phyloP scores from a whole-genome alignment of 2,329 filamentous ascomycete species.

The Daldinia sp. region DNA sequence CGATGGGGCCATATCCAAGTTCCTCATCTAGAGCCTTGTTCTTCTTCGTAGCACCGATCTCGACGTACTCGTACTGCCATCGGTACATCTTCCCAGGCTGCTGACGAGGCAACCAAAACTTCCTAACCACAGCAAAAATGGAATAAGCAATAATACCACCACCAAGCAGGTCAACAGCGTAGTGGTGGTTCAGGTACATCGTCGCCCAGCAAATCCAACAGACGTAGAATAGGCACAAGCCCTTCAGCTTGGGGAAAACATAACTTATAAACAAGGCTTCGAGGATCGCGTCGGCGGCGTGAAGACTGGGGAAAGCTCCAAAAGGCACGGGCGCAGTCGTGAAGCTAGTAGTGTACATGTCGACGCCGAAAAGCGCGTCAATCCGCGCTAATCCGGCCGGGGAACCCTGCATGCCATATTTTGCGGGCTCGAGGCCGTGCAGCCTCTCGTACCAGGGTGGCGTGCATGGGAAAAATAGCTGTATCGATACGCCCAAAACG shows the following conservation, averaged over 20 bases:
- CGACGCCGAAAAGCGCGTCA: constrained; percentile 88
- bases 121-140: constrained; percentile 84
- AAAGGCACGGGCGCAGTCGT: constrained; percentile 92
- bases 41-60: constrained; percentile 77
- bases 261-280: constrained; percentile 94
- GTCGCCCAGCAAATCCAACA: constrained; percentile 98
- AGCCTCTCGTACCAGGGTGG: constrained; percentile 97
- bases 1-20: constrained; percentile 31
- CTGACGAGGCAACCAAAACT: constrained; percentile 82
- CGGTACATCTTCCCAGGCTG: constrained; percentile 88
- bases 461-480: constrained; percentile 91
- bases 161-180: constrained; percentile 90
- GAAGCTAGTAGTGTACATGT: constrained; percentile 94
- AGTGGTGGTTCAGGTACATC: constrained; percentile 98
- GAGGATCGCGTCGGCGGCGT: constrained; percentile 88
- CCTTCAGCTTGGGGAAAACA: constrained; percentile 85
- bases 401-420: constrained; percentile 90
- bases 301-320: constrained; percentile 92
- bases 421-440: constrained; percentile 89
- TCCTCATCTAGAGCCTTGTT: constrained; percentile 49
- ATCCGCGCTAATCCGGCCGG: constrained; percentile 90
- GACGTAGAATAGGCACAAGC: constrained; percentile 84
- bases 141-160: constrained; percentile 83
- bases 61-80: constrained; percentile 96
- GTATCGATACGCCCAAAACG: constrained; percentile 86